A percentile compares a stretch with the other conserved stretches of the same genome.
These are phyloP conservation scores for Dalechampia spathulata DNA, from an alignment of 441 rosid genomes.

Conservation along the genomic window DNA sequence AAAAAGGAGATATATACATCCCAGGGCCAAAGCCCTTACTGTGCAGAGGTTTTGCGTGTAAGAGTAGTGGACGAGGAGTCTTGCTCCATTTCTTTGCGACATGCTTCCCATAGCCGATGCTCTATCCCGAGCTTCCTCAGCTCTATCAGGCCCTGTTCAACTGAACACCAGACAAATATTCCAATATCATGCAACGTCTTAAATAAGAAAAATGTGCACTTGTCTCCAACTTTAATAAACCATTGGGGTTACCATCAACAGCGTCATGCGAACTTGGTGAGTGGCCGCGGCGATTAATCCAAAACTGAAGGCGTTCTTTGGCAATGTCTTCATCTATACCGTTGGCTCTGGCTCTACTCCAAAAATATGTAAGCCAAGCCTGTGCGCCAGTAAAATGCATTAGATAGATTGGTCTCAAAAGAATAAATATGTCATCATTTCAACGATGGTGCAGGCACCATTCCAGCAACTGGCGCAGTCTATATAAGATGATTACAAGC, in stretches of 20 bases:
- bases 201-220: too few species aligned
- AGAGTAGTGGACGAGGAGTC: slow-evolving; percentile 8
- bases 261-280: slow-evolving; percentile 72
- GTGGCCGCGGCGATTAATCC: slow-evolving; percentile 65
- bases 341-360: slow-evolving; percentile 82
- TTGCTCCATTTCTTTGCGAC: slow-evolving; percentile 33
- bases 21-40: too few species aligned
- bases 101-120: slow-evolving; percentile 90
- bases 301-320: slow-evolving; percentile 68
- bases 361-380: slow-evolving; percentile 94
- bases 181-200: background rate
- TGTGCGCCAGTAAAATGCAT: slow-evolving; percentile 14
- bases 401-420: slow-evolving; percentile 4
- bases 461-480: background rate
- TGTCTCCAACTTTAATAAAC: too few species aligned
- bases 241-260: slow-evolving; percentile 60
- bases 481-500: background rate
- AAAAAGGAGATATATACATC: background rate
- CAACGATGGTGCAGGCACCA: background rate
- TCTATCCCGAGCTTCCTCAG: slow-evolving; percentile 86
- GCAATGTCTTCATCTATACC: slow-evolving; percentile 83
- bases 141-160: slow-evolving; percentile 75
- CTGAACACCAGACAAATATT: slow-evolving; percentile 28
- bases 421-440: too few species aligned
- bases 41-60: background rate